Evolutionary conservation across 1,284 basidiomycete species (phyloP).

Genomic region (Ceratobasidium sp.): DNA sequence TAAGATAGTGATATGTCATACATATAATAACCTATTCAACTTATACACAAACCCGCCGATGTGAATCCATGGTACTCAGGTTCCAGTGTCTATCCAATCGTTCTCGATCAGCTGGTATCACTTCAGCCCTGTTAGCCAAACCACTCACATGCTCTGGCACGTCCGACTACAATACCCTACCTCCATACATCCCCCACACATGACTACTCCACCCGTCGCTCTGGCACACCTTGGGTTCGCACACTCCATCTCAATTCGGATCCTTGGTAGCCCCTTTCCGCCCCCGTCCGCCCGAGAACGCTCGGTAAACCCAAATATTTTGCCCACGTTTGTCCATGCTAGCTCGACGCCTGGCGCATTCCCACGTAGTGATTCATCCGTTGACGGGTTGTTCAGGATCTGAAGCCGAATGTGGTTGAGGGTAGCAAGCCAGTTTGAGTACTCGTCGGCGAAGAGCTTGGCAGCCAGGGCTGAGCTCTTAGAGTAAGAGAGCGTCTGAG

Average conservation of each 20-base stretch:
- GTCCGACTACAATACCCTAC: background rate
- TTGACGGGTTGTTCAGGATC: background rate
- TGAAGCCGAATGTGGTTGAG: background rate
- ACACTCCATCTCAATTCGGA: background rate
- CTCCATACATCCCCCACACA: background rate
- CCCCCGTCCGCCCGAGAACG: background rate
- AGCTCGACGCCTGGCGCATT: conserved; percentile 1
- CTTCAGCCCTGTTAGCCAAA: background rate
- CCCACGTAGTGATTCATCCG: background rate
- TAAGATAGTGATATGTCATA: too few species aligned
- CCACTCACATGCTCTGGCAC: background rate
- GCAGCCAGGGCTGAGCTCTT: background rate
- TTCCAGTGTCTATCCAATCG: conserved; percentile 1
- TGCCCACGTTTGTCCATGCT: conserved; percentile 10
- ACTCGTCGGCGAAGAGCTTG: background rate
- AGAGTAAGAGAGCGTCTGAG: background rate
- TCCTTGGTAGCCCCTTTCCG: background rate
- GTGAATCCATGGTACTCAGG: background rate
- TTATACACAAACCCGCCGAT: background rate
- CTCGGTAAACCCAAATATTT: conserved; percentile 4
- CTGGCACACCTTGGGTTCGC: background rate
- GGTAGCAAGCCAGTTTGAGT: background rate
- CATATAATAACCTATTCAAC: background rate
- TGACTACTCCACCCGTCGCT: background rate
- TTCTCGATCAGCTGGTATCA: background rate